Base-by-base conservation (phyloP, 2,329 filamentous ascomycete species). In the Aureobasidium subglaciale region DNA sequence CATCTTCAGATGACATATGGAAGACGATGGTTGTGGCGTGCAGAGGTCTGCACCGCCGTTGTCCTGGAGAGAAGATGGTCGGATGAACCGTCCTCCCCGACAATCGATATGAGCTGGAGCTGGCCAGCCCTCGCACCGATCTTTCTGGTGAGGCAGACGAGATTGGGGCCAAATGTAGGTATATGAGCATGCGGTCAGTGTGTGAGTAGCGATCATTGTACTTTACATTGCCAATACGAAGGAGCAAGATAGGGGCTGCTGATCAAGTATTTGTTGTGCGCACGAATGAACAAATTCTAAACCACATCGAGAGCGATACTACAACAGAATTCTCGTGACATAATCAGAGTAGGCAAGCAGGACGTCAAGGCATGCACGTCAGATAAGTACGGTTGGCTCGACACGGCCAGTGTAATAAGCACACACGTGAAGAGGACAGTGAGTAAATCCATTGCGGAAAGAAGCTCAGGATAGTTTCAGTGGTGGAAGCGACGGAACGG, bases 1-100 rank as follows among this genome's bases (percentile, higher is more conserved):
- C 48, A 41, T 40, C 24, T 24, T 52, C 15, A 10, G 18, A 43
- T 35, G 43, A 38, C 29, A 56, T 32, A 46, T 45, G 27, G 20
- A 5, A 43, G 37, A 34, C 18, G 50, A 27, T 54, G 50, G 29
- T 35, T 42, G 50, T 41, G 38, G 29, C 38, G 49, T 38, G 29
- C 9, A 25, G 20, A 25, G 13, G 30, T 52, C 48, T 52, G 48
- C 48, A 43, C 20, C n/a, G 15, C 50, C 50, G 50, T 54, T 54
- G 50, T 42, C 50, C 27, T 43, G 38, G 50, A 24, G 38, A 54
- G 48, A 25, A 49, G n/a, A 7, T 7, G 7, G 13, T 37, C 29
- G 34, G 15, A 16, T 15, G 37, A 40, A 38, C 50, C 50, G 50
- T 30, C 29, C 29, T 54, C 27, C 38, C 37, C 50, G 50, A 54